phyloP scores from a whole-genome alignment of 179 eudicot genomes.

The Beta corolliflora region DNA sequence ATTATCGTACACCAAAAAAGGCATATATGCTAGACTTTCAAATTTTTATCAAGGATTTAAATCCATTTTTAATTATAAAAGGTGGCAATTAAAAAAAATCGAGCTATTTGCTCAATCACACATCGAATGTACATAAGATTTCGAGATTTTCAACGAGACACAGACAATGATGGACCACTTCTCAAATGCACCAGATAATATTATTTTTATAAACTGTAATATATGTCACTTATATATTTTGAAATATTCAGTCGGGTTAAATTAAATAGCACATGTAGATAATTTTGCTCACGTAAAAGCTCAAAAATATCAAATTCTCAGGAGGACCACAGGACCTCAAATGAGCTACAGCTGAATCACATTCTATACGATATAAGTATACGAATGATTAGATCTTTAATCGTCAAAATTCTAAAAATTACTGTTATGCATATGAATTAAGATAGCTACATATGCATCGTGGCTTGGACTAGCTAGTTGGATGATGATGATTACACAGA shows the following conservation, averaged over 20 bases:
- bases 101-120: no score
- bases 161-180: background rate
- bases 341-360: background rate
- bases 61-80: no score
- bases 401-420: background rate
- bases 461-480: background rate
- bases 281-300: background rate
- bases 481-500: background rate
- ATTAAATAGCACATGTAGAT: background rate
- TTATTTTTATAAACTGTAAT: no score
- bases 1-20: no score
- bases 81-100: no score
- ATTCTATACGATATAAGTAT: background rate
- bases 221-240: no score
- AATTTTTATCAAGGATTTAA: no score
- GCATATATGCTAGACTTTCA: no score
- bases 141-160: background rate
- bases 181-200: no score
- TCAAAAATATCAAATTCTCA: background rate
- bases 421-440: background rate
- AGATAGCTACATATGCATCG: background rate
- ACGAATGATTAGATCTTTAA: background rate
- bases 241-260: background rate
- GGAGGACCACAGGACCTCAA: background rate
- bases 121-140: no score